A percentile compares a stretch with the other conserved stretches of the same genome.
Evolutionary conservation across 1,284 basidiomycete species (phyloP).

Genomic region (Melampsora abietis-canadensis): DNA sequence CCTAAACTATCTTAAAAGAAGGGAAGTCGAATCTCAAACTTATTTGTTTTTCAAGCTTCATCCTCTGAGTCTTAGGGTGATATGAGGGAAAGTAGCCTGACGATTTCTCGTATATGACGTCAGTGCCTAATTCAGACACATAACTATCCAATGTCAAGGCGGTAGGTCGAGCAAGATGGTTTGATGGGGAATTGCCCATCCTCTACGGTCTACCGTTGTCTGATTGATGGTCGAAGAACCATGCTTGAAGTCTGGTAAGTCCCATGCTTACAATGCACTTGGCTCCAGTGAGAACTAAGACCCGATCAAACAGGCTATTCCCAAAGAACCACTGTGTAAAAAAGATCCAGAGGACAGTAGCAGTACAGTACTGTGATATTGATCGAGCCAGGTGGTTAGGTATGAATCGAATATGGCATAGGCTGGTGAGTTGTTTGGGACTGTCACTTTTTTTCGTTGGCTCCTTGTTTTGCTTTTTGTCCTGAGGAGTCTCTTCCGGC

Average conservation of each 20-base stretch:
- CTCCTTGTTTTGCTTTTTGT: too few relatives aligned
- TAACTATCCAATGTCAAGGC: conserved; percentile 79
- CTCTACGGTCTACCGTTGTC: neutral
- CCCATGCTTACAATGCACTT: conserved; percentile 47
- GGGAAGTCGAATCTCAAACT: neutral
- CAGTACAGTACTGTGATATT: neutral
- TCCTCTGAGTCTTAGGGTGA: conserved; percentile 27
- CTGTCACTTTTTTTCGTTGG: too few relatives aligned
- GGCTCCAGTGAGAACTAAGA: conserved; percentile 50
- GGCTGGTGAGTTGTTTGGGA: too few relatives aligned
- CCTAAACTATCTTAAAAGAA: conserved; percentile 62
- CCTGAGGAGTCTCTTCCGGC: too few relatives aligned
- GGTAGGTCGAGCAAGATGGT: conserved; percentile 41
- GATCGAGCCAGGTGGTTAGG: conserved; percentile 15
- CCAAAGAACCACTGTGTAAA: conserved; percentile 54
- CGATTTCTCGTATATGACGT: conserved; percentile 88
- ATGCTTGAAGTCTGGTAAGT: too few relatives aligned
- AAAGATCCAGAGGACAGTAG: conserved; percentile 37
- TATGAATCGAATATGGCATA: too few relatives aligned
- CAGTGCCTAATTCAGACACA: conserved; percentile 76
- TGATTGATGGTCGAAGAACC: neutral
- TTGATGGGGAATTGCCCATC: conserved; percentile 47
- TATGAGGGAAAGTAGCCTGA: conserved; percentile 50
- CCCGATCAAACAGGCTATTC: conserved; percentile 50
- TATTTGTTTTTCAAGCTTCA: conserved; percentile 4